These are phyloP conservation scores for Salix viminalis DNA, from an alignment of 345 rosid species.

Conservation along the genomic window DNA sequence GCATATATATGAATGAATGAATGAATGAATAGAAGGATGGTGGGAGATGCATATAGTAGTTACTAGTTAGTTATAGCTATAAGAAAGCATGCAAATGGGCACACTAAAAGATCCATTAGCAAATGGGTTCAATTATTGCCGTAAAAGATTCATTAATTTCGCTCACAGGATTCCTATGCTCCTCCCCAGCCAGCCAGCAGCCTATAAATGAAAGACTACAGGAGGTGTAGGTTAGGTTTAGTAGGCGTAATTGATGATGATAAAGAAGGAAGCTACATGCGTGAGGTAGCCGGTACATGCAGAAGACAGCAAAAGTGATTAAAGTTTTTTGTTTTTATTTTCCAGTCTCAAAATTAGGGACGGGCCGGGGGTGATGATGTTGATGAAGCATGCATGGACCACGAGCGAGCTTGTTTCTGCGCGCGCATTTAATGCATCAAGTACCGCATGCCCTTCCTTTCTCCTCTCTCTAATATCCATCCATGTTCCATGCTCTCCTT, in stretches of 20 bases:
- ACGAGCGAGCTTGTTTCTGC: constrained; percentile 5
- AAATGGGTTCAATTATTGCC: constrained; percentile 38
- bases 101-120: not conserved
- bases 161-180: constrained; percentile 9
- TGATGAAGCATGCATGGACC: constrained; percentile 15
- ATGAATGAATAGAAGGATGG: not conserved
- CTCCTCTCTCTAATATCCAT: not conserved
- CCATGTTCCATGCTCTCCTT: not conserved
- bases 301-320: not conserved
- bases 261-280: constrained; percentile 31
- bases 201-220: constrained; percentile 15
- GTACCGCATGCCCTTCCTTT: constrained; percentile 8
- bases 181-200: not conserved
- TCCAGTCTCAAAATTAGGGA: not conserved
- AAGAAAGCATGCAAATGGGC: not conserved
- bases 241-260: constrained; percentile 39
- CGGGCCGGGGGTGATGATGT: not conserved
- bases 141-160: constrained; percentile 17
- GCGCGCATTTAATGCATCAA: constrained; percentile 1
- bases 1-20: too few species aligned
- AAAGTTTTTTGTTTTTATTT: not conserved
- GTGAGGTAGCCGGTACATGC: constrained; percentile 1
- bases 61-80: too few species aligned
- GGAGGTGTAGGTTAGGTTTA: constrained; percentile 41
- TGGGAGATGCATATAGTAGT: not conserved